Conservation (phyloP, 306 rosid genomes). For the Potentilla sterilis region DNA sequence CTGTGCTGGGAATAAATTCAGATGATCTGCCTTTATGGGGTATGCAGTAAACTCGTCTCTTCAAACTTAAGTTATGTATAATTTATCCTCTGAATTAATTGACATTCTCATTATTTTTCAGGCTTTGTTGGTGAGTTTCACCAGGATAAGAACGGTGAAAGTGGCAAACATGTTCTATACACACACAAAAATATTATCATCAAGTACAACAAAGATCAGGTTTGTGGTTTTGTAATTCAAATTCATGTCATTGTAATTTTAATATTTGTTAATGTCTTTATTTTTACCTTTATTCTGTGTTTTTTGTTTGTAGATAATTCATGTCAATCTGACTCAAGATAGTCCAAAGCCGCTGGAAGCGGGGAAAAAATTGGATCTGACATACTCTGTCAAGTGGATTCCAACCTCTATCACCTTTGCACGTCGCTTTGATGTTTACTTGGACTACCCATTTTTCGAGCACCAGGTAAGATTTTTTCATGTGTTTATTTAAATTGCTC, state of each 20-base stretch:
- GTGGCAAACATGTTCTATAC: conserved; percentile 76
- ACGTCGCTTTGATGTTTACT: conserved; percentile 89
- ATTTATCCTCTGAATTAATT: conserved; percentile 17
- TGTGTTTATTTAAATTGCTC: not conserved
- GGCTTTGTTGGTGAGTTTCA: conserved; percentile 91
- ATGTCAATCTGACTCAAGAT: conserved; percentile 86
- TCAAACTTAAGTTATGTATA: conserved; percentile 4
- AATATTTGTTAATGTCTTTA: conserved; percentile 13
- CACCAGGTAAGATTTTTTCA: conserved; percentile 66
- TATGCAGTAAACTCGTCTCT: conserved; percentile 39
- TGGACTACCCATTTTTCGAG: conserved; percentile 98
- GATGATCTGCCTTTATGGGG: conserved; percentile 99
- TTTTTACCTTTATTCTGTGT: not conserved
- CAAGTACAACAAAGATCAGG: conserved; percentile 95
- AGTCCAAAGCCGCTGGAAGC: conserved; percentile 70
- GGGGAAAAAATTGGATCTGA: conserved; percentile 65
- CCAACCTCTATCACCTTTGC: conserved; percentile 75
- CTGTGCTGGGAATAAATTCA: conserved; percentile 50
- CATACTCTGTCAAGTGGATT: conserved; percentile 87
- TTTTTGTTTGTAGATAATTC: conserved; percentile 69
- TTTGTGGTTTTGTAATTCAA: conserved; percentile 31
- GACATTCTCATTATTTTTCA: conserved; percentile 31
- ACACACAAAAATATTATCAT: conserved; percentile 75
- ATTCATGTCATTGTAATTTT: conserved; percentile 16
- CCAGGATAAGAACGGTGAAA: conserved; percentile 77